Evolutionary conservation across 768 basidiomycete species (phyloP).

Genomic region (Boletus reticuloceps): DNA sequence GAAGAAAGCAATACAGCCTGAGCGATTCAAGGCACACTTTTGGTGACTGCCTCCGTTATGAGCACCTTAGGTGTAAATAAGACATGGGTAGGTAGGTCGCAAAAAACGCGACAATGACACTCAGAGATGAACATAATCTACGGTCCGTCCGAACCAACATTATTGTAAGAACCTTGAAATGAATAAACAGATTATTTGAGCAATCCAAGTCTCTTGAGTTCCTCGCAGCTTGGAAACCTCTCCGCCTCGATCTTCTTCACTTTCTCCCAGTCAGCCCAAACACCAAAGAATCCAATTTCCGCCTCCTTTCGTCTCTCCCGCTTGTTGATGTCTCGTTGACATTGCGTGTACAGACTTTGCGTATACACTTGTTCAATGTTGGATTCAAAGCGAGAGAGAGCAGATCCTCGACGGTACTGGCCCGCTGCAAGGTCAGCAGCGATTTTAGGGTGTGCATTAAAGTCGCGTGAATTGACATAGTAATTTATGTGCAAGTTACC

Average conservation of each 20-base stretch:
- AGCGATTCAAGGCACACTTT: too few species aligned
- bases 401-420: slow-evolving; percentile 25
- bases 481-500: slow-evolving; percentile 70
- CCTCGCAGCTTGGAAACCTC: slow-evolving; percentile 73
- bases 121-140: slow-evolving; percentile 12
- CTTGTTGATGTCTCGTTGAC: slow-evolving; percentile 64
- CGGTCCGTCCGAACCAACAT: slow-evolving; percentile 6
- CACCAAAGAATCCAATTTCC: slow-evolving; percentile 84
- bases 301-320: slow-evolving; percentile 71
- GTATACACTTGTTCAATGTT: slow-evolving; percentile 75
- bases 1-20: too few species aligned
- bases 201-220: slow-evolving; percentile 62
- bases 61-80: slow-evolving; percentile 32
- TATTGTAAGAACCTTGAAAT: slow-evolving; percentile 1
- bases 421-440: slow-evolving; percentile 64
- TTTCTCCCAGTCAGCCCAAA: slow-evolving; percentile 92
- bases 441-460: slow-evolving; percentile 72
- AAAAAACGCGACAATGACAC: background rate
- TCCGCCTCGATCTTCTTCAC: slow-evolving; percentile 71
- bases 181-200: slow-evolving; percentile 35
- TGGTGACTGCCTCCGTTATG: background rate
- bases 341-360: slow-evolving; percentile 64
- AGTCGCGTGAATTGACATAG: slow-evolving; percentile 79
- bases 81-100: slow-evolving; percentile 2
- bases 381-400: slow-evolving; percentile 65